Base-by-base conservation (phyloP, 805 yeast genomes). In the Kazachstania viticola region DNA sequence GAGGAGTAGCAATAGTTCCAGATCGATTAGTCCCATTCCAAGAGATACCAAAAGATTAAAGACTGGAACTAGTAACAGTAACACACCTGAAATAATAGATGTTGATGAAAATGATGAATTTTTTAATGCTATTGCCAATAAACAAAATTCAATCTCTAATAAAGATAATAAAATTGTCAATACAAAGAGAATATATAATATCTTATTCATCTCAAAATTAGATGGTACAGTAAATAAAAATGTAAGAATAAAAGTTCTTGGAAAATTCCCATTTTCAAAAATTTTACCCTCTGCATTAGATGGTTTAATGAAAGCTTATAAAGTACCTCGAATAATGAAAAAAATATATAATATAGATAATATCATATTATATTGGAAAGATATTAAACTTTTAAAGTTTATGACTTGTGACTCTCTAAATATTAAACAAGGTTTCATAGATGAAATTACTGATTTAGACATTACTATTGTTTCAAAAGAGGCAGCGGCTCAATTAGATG, bases 341-440 rank as follows among this genome's bases (percentile, higher is more conserved):
- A 30, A 37, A 3, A 19, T 34, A 4, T 55, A 55, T 30, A 34
- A 25, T 4, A 28, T 28, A 1, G 53, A 46, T 3, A 39, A 44
- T 25, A 51, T 54, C 16, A 28, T 46, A 3, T 18, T 54, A 9
- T 54, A 51, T 36, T 41, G 56, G 40, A 43, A 48, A 25, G 45
- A 42, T 26, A 43, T 49, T 4, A 53, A 51, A 26, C 26, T 55
- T 14, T 31, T 52, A 12, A 40, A 42, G 15, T 55, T 55, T 33
- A 51, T 54, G 56, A 46, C 45, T 16, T 54, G 58, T 29, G 43
- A 52, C 26, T 51, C 56, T 14, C 34, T 55, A 13, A 44, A 42
- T 17, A 41, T 54, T 4, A 41, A 51, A 12, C 45, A 41, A 23
- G 29, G 34, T 8, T 41, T 37, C 29, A 48, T 40, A 15, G 36